Base-by-base conservation (phyloP, 768 basidiomycete species). In the Agaricus subrufescens region DNA sequence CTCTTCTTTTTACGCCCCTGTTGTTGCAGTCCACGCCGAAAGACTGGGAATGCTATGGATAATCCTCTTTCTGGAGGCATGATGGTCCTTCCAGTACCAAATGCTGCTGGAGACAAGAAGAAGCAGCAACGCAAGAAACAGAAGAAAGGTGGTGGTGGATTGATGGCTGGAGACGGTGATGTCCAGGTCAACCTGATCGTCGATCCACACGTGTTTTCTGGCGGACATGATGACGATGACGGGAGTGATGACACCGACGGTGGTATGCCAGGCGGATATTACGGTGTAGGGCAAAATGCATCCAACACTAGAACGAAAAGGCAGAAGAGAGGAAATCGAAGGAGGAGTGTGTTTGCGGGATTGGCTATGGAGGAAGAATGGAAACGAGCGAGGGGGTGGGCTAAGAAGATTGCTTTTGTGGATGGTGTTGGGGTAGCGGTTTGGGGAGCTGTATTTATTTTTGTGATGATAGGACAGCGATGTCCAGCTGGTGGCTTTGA, bases 171-270 rank as follows among this genome's bases (percentile, higher is more conserved):
- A 5, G 68, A 63, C 10, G 69, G 62, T 34, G 79, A 80, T 62
- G 81, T 89, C 2, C 87, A 89, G 58, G 84, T 88, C 49, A 89
- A 89, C 66, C 72, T 88, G 45, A 87, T 88, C 58, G 84, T 88
- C 30, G 85, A 87, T 62, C 86, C 87, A 6, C 72, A 72, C 6
- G 78, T 80, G 56, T 85, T 89, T 42, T 42, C 39, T 58, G 73
- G 72, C 30, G 51, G 63, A 52, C 66, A 64, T 15, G 69, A 72
- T 19, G 73, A 62, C 14, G 73, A 70, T 11, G 76, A 77, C 6
- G 73, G 70, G 1, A 73, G 70, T 5, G 66, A 69, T 8, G 75
- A 74, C 34, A 69, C 34, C 11, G 5, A 64, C 23, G 65, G 59
- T 12, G 68, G 69, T 26, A 66, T 74, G 40, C 76, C 75, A 1